Evolutionary conservation across 768 basidiomycete genomes (phyloP), one percentile per base, ranked within the genome.

Genomic region (Russula sp.): DNA sequence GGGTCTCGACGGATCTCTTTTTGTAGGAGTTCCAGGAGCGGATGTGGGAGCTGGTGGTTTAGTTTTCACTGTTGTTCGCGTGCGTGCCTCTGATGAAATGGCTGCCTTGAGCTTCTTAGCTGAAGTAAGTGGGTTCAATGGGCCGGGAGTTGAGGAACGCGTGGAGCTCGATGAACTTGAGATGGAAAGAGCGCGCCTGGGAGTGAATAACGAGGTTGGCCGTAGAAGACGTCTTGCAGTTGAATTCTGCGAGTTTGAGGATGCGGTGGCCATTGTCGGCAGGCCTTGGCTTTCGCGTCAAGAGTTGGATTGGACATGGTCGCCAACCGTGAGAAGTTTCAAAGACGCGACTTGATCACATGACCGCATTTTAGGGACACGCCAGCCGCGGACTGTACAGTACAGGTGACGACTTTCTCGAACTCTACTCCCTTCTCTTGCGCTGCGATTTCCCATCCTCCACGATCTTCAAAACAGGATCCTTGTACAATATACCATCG

Each of bases 1-100:
- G 11, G 75, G 72, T 22, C 74, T 42, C 10, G 47, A 13, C 8
- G 47, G 46, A 22, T 59, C 63, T n/a, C 49, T 38, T 41, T 64
- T 67, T 10, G 67, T 67, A 2, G 67, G 67, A 6, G 67, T 68
- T 20, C 66, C 61, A 22, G 66, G 58, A 29, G 58, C 35, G 5
- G 61, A 32, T 14, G 61, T 32, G 25, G 55, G 7, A 14, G 65
- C 63, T 16, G 67, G 64, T 8, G 67, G 63, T 20, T 63, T 68
- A 16, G 55, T 56, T 45, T 66, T 66, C 2, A 58, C 57, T 1
- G 61, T 68, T 22, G 65, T 66, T 8, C 68, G 64, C 10, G 56
- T 49, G 32, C 67, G 60, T 3, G 68, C 60, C 38, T 69, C 68
- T 20, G 59, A 34, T 9, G 67, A 53, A 35, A 69, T 47, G 16